Evolutionary conservation across 2,329 filamentous ascomycete genomes (phyloP).

Genomic region (Alternaria burnsii): DNA sequence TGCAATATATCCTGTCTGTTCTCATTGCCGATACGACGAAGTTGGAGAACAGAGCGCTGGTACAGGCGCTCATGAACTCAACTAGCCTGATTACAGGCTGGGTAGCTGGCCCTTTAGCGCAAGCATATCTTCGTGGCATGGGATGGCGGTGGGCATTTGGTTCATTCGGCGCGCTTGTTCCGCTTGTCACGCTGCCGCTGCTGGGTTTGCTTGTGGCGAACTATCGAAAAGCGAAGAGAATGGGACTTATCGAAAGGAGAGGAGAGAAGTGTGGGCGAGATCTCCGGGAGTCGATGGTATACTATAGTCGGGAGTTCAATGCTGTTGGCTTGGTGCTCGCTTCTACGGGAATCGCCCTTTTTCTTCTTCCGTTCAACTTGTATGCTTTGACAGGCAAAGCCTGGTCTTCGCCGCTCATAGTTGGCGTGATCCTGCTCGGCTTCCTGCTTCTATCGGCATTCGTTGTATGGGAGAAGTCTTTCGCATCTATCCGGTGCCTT

Average conservation of each 20-base stretch:
- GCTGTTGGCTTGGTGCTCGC: constrained; percentile 67
- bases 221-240: constrained; percentile 65
- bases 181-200: constrained; percentile 67
- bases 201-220: constrained; percentile 64
- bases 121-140: constrained; percentile 55
- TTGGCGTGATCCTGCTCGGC: constrained; percentile 45
- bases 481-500: constrained; percentile 49
- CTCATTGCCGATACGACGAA: constrained; percentile 73
- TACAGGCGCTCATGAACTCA: constrained; percentile 58
- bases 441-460: constrained; percentile 24
- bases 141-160: constrained; percentile 74
- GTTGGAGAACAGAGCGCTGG: constrained; percentile 69
- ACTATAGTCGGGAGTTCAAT: constrained; percentile 71
- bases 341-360: constrained; percentile 66
- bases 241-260: constrained; percentile 56
- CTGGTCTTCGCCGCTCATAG: constrained; percentile 37
- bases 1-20: constrained; percentile 59
- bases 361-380: constrained; percentile 73
- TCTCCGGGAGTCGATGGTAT: constrained; percentile 54
- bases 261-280: constrained; percentile 56
- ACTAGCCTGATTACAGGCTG: constrained; percentile 32
- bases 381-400: constrained; percentile 31
- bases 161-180: constrained; percentile 69
- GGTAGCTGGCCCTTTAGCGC: constrained; percentile 28
- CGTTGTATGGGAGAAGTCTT: constrained; percentile 48